Conservation (phyloP, 495 filamentous ascomycete genomes). For the Pseudevernia furfuracea region DNA sequence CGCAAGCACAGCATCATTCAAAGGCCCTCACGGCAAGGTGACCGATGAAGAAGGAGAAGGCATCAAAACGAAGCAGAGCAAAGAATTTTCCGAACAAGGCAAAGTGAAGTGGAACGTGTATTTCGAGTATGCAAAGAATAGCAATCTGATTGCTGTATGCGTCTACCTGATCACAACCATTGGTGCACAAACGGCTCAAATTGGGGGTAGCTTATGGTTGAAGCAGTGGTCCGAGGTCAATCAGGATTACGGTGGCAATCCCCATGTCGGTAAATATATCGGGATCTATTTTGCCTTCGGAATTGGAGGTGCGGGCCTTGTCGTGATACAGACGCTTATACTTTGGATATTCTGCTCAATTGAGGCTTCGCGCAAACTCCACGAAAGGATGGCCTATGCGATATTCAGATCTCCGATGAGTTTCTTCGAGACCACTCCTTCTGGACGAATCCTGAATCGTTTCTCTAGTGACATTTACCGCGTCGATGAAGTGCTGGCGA, state of each 20-base stretch:
- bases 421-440: constrained; percentile 98
- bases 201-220: constrained; percentile 82
- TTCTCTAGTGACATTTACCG: constrained; percentile 97
- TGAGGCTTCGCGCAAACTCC: constrained; percentile 91
- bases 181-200: constrained; percentile 70
- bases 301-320: constrained; percentile 75
- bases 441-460: constrained; percentile 89
- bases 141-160: constrained; percentile 74
- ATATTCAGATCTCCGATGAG: constrained; percentile 98
- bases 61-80: constrained; percentile 71
- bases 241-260: constrained; percentile 55
- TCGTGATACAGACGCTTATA: constrained; percentile 87
- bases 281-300: constrained; percentile 93
- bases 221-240: constrained; percentile 87
- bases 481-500: constrained; percentile 89
- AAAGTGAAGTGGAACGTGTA: constrained; percentile 97
- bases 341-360: constrained; percentile 99
- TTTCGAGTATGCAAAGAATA: constrained; percentile 83
- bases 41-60: constrained; percentile 70
- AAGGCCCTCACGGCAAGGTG: constrained; percentile 71
- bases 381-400: constrained; percentile 95
- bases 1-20: constrained; percentile 87
- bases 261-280: constrained; percentile 77
- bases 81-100: constrained; percentile 83
- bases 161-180: constrained; percentile 75